These are phyloP conservation scores for Boletus patriciae DNA, from an alignment of 768 basidiomycete genomes.

Conservation along the genomic window DNA sequence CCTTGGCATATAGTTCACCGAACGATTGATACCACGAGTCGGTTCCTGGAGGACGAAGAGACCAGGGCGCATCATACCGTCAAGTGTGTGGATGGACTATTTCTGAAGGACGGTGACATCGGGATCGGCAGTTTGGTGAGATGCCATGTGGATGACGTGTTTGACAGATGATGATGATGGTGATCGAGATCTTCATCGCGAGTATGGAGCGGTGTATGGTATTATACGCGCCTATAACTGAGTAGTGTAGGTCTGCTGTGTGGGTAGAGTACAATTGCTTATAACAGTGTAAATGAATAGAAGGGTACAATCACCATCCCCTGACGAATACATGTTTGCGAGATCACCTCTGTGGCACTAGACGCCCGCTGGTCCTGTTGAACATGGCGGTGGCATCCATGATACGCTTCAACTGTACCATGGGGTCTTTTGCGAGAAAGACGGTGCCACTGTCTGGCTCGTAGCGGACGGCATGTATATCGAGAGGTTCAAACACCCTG, in stretches of 20 bases:
- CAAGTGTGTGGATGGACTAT: conserved; percentile 3
- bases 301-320: not conserved
- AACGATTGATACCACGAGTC: conserved; percentile 20
- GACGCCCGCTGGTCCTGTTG: conserved; percentile 10
- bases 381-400: conserved; percentile 26
- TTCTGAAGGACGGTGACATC: conserved; percentile 6
- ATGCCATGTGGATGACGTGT: not conserved
- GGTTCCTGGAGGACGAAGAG: conserved; percentile 19
- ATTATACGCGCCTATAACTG: not conserved
- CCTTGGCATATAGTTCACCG: conserved; percentile 18
- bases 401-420: conserved; percentile 30
- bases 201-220: not conserved
- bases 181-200: not conserved
- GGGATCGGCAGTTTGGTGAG: conserved; percentile 6
- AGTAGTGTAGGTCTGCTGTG: conserved; percentile 1
- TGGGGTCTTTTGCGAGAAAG: conserved; percentile 52
- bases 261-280: conserved; percentile 22
- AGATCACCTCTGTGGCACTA: conserved; percentile 5
- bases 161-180: not conserved
- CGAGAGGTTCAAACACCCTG: conserved; percentile 51
- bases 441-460: conserved; percentile 61
- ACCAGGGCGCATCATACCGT: not conserved
- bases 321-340: not conserved
- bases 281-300: conserved; percentile 2
- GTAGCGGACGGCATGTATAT: conserved; percentile 48